Percentiles rank a stretch among this genome's conserved stretches.
These are phyloP conservation scores for Globisporangium radiosum DNA, from an alignment of 352 stramenopile species.

Conservation along the genomic window DNA sequence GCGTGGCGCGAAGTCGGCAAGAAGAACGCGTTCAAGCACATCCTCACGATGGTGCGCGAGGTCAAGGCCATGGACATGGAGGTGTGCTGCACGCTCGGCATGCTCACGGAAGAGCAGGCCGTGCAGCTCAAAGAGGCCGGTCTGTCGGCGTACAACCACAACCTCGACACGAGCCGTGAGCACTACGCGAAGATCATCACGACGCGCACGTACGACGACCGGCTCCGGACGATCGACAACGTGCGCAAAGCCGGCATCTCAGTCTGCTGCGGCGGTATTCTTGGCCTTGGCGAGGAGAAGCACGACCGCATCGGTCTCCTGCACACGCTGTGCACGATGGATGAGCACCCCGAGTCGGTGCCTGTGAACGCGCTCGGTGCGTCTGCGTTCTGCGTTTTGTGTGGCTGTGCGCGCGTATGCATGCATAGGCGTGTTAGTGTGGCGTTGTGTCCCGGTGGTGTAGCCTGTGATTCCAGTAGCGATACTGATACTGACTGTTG, in stretches of 20 bases:
- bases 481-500: not conserved
- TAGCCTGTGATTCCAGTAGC: not conserved
- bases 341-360: conserved; percentile 95
- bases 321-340: conserved; percentile 94
- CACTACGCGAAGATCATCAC: conserved; percentile 97
- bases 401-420: not conserved
- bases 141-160: conserved; percentile 98
- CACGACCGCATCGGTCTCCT: conserved; percentile 93
- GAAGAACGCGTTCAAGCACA: conserved; percentile 97
- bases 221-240: conserved; percentile 94
- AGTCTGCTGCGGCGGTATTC: conserved; percentile 96
- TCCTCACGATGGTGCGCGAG: conserved; percentile 95
- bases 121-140: conserved; percentile 96
- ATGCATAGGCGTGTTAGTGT: not conserved
- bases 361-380: conserved; percentile 92
- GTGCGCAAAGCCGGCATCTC: conserved; percentile 96
- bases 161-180: conserved; percentile 96
- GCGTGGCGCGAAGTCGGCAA: conserved; percentile 97
- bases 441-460: not conserved
- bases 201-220: conserved; percentile 95
- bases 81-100: conserved; percentile 96
- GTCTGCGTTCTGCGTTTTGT: not conserved
- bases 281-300: conserved; percentile 94
- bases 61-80: conserved; percentile 90
- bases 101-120: conserved; percentile 95